Percentiles rank a stretch among this genome's conserved stretches.
Evolutionary conservation across 257 asterid species (phyloP).

Genomic region (Solanum piurae): DNA sequence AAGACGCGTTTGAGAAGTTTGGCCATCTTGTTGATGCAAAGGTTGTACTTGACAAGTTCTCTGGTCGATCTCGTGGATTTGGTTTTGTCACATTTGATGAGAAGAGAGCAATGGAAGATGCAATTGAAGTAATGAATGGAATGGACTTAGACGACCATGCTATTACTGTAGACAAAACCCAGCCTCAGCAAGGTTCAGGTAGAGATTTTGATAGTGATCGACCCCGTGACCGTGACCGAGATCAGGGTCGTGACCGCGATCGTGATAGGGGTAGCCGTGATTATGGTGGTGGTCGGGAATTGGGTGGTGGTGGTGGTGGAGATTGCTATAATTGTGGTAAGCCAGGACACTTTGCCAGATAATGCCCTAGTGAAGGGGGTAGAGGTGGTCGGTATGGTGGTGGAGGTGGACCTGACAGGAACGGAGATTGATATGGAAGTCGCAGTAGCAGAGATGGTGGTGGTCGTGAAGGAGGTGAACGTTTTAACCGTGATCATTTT

Average conservation of each 20-base stretch:
- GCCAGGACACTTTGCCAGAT: conserved; percentile 95
- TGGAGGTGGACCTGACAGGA: conserved; percentile 80
- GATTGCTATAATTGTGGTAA: conserved; percentile 92
- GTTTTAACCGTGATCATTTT: conserved; percentile 67
- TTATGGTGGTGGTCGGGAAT: conserved; percentile 57
- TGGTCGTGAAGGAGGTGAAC: conserved; percentile 62
- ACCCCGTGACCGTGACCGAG: conserved; percentile 47
- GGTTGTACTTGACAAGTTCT: conserved; percentile 69
- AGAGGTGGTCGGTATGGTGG: conserved; percentile 60
- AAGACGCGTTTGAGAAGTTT: conserved; percentile 65
- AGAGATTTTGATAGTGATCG: conserved; percentile 51
- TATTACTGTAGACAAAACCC: conserved; percentile 83
- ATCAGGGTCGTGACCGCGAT: conserved; percentile 29
- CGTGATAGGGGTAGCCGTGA: conserved; percentile 42
- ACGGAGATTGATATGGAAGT: conserved; percentile 67
- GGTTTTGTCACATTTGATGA: conserved; percentile 94
- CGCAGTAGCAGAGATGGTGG: conserved; percentile 60
- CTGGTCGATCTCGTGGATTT: conserved; percentile 93
- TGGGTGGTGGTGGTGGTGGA: conserved; percentile 69
- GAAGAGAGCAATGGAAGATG: conserved; percentile 78
- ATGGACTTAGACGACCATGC: conserved; percentile 76
- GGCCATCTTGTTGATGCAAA: conserved; percentile 69
- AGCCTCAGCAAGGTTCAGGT: conserved; percentile 62
- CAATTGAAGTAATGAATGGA: conserved; percentile 89
- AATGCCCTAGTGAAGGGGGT: conserved; percentile 76